Base-by-base conservation (phyloP, 1,139 yeast species). In the Blastobotrys ciferrii region DNA sequence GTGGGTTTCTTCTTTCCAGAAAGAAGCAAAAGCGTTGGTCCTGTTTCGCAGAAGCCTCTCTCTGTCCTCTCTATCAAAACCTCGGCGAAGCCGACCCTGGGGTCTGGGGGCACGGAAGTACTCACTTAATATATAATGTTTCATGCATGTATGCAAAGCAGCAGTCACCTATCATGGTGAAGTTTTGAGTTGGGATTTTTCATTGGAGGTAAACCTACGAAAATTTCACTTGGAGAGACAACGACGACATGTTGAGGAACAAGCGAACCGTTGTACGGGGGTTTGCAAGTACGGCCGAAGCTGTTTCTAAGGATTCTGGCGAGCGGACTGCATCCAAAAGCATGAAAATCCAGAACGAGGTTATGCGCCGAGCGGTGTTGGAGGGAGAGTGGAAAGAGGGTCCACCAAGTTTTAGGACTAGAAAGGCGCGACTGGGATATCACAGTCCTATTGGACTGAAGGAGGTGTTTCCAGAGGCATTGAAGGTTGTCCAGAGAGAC, bases 381-480 rank as follows among this genome's bases (percentile, higher is more conserved):
- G 56, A 66, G n/a, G 72, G 72, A 6, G 64, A 63, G 36, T 62
- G 68, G 51, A 51, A 56, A 17, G 53, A 61, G 23, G 80, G 80
- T 1, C 84, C 84, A 11, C 75, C 72, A 3, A 70, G 81, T 17
- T 58, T 80, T 42, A 71, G 68, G 43, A 70, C 74, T 51, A 63
- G 71, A 43, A 64, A 71, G 56, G 77, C 73, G 42, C 71, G 74
- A 49, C 53, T 65, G 35, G 74, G 75, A 54, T 89, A 89, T 68
- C 76, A 73, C 51, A 73, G 91, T 1, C 95, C 95, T 19, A 70
- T 66, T 41, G 84, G 81, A 1, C 74, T 89, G 46, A 81, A 85
- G 56, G 86, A 83, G 43, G 84, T 87, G 1, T 89, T 87, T 66
- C 77, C 83, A 48, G 64, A 75, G 47, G 87, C 96, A 2, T 80